Conservation (phyloP, 1,284 basidiomycete species). For the Mrakiaceae sp. region DNA sequence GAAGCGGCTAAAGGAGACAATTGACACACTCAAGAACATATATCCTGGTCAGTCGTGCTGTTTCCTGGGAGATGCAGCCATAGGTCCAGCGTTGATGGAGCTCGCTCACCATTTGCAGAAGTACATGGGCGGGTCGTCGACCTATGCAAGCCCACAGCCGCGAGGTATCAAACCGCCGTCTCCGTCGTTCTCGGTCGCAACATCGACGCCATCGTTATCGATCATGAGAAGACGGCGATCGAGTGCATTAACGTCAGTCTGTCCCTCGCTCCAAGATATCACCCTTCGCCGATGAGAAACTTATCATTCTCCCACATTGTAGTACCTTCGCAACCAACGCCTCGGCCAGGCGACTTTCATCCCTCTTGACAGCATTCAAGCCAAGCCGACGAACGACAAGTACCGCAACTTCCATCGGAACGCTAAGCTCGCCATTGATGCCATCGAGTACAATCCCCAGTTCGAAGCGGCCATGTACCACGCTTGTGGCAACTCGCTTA, state of each 20-base stretch:
- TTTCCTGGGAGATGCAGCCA: background rate
- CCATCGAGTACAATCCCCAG: constrained; percentile 74
- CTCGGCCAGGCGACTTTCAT: constrained; percentile 94
- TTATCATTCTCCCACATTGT: constrained; percentile 12
- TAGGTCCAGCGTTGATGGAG: background rate
- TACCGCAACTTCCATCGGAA: constrained; percentile 84
- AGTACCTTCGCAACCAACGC: constrained; percentile 93
- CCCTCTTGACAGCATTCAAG: constrained; percentile 90
- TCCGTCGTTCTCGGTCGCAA: constrained; percentile 89
- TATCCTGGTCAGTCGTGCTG: constrained; percentile 54
- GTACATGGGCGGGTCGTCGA: constrained; percentile 85
- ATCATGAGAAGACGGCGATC: constrained; percentile 91
- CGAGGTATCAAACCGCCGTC: constrained; percentile 90
- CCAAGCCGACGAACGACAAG: constrained; percentile 88
- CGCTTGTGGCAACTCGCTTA: constrained; percentile 86
- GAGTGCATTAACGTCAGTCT: constrained; percentile 79
- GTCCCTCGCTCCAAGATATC: background rate
- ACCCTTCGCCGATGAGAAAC: background rate
- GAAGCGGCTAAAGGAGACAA: constrained; percentile 68
- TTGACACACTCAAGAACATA: constrained; percentile 68
- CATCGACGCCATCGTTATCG: constrained; percentile 90
- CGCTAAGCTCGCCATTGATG: constrained; percentile 85
- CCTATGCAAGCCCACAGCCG: constrained; percentile 81
- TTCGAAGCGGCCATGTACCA: constrained; percentile 92
- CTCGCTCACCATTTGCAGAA: constrained; percentile 38